These are phyloP conservation scores for Mortierella sp. DNA, from an alignment of 371 early-diverging fungal species.

Conservation along the genomic window DNA sequence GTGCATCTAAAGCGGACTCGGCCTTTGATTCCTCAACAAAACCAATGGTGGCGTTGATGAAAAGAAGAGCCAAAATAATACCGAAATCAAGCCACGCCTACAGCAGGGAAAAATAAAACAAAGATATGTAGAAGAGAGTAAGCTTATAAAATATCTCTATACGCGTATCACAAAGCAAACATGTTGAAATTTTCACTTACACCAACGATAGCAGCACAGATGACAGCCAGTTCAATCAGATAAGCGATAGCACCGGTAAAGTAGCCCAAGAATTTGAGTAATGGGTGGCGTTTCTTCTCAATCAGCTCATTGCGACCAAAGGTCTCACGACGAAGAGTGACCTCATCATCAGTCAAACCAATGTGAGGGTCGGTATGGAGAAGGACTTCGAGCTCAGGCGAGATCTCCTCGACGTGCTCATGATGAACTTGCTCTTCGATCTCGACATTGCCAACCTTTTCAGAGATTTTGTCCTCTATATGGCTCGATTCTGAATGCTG, in stretches of 20 bases:
- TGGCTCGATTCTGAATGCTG: constrained; percentile 10
- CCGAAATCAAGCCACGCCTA: constrained; percentile 91
- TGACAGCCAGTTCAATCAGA: constrained; percentile 85
- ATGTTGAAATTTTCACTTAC: constrained; percentile 10
- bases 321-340: constrained; percentile 66
- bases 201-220: constrained; percentile 60
- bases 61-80: constrained; percentile 83
- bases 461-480: neutral
- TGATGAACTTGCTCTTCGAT: constrained; percentile 72
- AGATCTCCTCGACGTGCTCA: constrained; percentile 76
- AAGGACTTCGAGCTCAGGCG: constrained; percentile 79
- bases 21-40: constrained; percentile 92
- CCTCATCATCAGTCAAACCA: constrained; percentile 74
- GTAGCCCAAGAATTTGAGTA: constrained; percentile 91
- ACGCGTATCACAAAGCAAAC: neutral
- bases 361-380: constrained; percentile 76
- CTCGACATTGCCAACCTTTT: constrained; percentile 52
- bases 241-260: constrained; percentile 92
- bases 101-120: neutral
- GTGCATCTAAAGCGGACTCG: constrained; percentile 89
- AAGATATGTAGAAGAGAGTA: neutral
- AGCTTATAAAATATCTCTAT: constrained; percentile 1
- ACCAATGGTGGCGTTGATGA: constrained; percentile 93
- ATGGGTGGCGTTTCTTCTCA: constrained; percentile 85
- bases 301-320: constrained; percentile 84